Conservation (phyloP, 331 rosid species). For the Pyrus hybrid region DNA sequence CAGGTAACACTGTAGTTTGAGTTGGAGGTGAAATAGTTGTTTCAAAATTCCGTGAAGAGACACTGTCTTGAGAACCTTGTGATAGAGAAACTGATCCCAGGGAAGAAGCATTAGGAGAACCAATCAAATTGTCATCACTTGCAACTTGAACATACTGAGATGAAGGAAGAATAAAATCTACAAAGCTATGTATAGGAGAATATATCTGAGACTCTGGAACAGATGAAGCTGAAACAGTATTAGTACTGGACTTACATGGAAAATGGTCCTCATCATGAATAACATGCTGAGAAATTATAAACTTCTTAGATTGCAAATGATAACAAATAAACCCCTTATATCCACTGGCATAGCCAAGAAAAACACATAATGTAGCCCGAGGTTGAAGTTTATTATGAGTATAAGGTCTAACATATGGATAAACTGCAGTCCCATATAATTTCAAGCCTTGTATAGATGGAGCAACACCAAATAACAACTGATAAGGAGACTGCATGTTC, state of each 20-base stretch:
- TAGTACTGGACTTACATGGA: not conserved
- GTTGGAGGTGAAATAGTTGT: too few relatives aligned
- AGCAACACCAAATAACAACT: not conserved
- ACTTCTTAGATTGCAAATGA: not conserved
- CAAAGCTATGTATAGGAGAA: too few relatives aligned
- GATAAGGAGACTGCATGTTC: not conserved
- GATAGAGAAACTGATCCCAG: too few relatives aligned
- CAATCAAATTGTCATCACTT: too few relatives aligned
- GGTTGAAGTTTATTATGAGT: not conserved
- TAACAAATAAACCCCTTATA: not conserved
- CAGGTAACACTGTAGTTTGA: too few relatives aligned
- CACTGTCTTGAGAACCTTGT: too few relatives aligned
- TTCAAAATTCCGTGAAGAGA: too few relatives aligned
- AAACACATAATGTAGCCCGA: not conserved
- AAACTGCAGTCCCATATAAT: not conserved
- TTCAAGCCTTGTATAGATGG: not conserved
- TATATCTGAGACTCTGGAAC: fast-evolving
- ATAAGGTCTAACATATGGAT: not conserved
- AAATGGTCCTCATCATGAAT: not conserved
- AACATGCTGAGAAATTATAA: not conserved
- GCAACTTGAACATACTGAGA: too few relatives aligned
- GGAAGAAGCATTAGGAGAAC: too few relatives aligned
- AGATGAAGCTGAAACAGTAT: too few relatives aligned
- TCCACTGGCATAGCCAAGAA: not conserved
- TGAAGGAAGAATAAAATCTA: too few relatives aligned